A percentile compares a stretch with the other conserved stretches of the same genome.
Evolutionary conservation across 352 stramenopile species (phyloP).

Genomic region (Phytophthora fragariae): DNA sequence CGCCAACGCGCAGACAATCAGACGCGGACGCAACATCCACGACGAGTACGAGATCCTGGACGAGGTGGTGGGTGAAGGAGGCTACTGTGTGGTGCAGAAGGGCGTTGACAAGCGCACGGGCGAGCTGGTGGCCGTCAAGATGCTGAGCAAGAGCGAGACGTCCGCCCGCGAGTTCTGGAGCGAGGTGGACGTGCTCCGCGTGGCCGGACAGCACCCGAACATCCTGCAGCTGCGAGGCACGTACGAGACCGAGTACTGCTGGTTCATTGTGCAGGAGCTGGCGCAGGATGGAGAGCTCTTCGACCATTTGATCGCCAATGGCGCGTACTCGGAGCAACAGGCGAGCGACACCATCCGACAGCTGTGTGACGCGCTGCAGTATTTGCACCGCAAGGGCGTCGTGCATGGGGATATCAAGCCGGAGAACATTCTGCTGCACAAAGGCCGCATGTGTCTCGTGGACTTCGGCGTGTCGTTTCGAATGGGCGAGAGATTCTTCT

Average conservation of each 20-base stretch:
- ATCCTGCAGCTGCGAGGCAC: constrained; percentile 82
- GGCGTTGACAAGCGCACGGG: constrained; percentile 68
- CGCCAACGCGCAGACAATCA: constrained; percentile 15
- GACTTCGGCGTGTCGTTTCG: constrained; percentile 89
- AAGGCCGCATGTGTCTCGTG: constrained; percentile 83
- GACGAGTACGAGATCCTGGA: constrained; percentile 81
- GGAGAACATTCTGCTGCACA: constrained; percentile 85
- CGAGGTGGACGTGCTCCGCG: constrained; percentile 80
- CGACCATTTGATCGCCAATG: constrained; percentile 86
- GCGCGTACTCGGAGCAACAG: constrained; percentile 87
- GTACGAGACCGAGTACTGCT: constrained; percentile 76
- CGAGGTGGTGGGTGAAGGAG: constrained; percentile 83
- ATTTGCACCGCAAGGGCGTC: constrained; percentile 88
- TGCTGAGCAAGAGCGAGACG: constrained; percentile 81
- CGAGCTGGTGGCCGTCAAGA: constrained; percentile 82
- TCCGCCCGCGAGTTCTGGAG: constrained; percentile 85
- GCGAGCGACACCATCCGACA: constrained; percentile 75
- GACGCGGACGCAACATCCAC: constrained; percentile 51
- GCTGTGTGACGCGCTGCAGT: constrained; percentile 80
- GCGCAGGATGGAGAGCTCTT: constrained; percentile 90
- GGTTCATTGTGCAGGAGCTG: constrained; percentile 88
- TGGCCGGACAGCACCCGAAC: constrained; percentile 76
- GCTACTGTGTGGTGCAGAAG: constrained; percentile 84
- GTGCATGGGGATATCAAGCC: constrained; percentile 92
- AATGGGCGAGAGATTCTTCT: constrained; percentile 77